Evolutionary conservation across 306 rosid species (phyloP), one percentile per base, ranked within the genome.

Genomic region (Delonix regia): DNA sequence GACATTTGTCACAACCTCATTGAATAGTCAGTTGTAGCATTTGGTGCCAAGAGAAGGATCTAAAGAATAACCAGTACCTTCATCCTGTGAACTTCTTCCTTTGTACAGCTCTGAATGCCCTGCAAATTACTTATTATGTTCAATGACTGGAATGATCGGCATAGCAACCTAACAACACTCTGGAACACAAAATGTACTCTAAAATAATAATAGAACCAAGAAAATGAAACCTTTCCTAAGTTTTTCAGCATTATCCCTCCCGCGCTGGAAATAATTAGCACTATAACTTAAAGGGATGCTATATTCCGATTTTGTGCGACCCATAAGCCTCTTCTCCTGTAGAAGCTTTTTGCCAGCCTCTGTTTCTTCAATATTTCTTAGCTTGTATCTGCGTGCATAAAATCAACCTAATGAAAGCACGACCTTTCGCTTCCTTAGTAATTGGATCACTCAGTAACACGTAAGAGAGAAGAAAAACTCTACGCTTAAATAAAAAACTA

Each of bases 241-340:
- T 78, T 89, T 94, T 83, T 94, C 98, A 71, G 98, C 96, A 87
- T 94, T 92, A 86, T 94, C 98, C 88, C 88, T 87, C 85, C 97
- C 98, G 48, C 98, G 98, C 80, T 94, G 98, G 83, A 94, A 94
- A 87, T 92, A 94, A 80, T 90, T 97, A n/a, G 97, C 98, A 56
- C 97, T 94, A 68, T 88, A 94, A 84, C 98, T 94, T 13, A 96
- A 75, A n/a, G 98, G 98, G 57, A 94, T 90, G 87, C 87, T 92
- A 76, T 82, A 73, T 62, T 94, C 98, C 75, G 98, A 87, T 79
- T 92, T 94, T 10, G 89, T 38, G 59, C 89, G 87, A 75, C 94
- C 94, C 61, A 80, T 83, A 66, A 94, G 97, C 66, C 96, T 90
- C 89, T 89, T 94, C 82, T 94, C 98, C 81, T 92, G 98, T 56